These are phyloP conservation scores for Alternaria brassicae DNA, from an alignment of 2,329 filamentous ascomycete genomes.

Conservation along the genomic window DNA sequence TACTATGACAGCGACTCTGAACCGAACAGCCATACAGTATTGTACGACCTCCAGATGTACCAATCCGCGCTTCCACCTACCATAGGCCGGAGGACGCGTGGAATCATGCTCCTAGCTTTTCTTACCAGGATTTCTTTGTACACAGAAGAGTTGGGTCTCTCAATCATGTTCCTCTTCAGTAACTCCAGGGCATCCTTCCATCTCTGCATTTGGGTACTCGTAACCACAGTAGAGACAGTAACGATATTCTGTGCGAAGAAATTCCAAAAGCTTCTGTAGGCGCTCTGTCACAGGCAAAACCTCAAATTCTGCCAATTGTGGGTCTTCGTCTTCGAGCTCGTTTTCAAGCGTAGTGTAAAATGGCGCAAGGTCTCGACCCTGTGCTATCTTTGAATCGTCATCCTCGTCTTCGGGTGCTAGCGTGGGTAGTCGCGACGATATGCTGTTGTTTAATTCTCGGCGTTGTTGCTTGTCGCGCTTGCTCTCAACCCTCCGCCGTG, in stretches of 20 bases:
- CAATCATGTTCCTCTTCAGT: slow-evolving; percentile 83
- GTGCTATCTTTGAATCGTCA: slow-evolving; percentile 72
- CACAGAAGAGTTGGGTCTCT: slow-evolving; percentile 26
- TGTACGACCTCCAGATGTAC: neutral
- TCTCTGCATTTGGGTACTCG: slow-evolving; percentile 71
- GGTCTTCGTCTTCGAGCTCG: slow-evolving; percentile 78
- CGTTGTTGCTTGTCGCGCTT: slow-evolving; percentile 64
- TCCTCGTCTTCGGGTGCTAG: slow-evolving; percentile 71
- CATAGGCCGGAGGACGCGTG: neutral
- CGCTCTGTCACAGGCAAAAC: slow-evolving; percentile 70
- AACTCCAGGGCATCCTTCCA: slow-evolving; percentile 89
- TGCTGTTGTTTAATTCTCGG: slow-evolving; percentile 38
- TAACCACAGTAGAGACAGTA: slow-evolving; percentile 99
- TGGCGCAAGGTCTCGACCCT: slow-evolving; percentile 64
- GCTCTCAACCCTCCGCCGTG: slow-evolving; percentile 72
- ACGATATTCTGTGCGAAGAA: slow-evolving; percentile 72
- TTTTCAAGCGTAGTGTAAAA: slow-evolving; percentile 64
- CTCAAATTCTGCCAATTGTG: slow-evolving; percentile 81
- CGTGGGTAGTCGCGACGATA: slow-evolving; percentile 63
- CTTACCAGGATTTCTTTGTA: neutral
- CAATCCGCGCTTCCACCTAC: neutral
- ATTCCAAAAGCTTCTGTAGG: slow-evolving; percentile 69
- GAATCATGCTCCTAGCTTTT: neutral
- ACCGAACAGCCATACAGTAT: neutral
- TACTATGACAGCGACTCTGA: neutral